Conservation (phyloP, 257 asterid genomes). For the Fraxinus americana region DNA sequence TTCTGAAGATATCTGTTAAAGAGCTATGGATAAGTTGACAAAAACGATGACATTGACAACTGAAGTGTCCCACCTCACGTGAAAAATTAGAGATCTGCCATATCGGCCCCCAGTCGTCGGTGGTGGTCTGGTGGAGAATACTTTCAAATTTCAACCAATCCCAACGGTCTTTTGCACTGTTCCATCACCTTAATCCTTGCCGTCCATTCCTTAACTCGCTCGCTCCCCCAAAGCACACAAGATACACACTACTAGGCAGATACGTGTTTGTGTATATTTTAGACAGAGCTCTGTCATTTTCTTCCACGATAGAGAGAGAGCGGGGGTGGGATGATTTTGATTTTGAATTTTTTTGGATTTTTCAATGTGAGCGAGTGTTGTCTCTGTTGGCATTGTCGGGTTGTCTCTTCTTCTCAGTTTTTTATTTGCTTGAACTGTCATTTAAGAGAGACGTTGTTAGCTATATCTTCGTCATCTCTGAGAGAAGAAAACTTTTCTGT, state of each 20-base stretch:
- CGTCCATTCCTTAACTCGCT: slow-evolving; percentile 34
- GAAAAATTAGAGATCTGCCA: slow-evolving; percentile 33
- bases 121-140: slow-evolving; percentile 26
- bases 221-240: not conserved
- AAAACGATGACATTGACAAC: not conserved
- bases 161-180: slow-evolving; percentile 67
- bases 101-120: slow-evolving; percentile 33
- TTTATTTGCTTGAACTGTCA: not conserved
- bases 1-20: too few species aligned
- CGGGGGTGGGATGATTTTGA: slow-evolving; percentile 27
- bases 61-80: slow-evolving; percentile 25
- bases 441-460: not conserved
- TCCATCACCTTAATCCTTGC: slow-evolving; percentile 32
- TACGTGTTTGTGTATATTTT: not conserved
- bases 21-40: too few species aligned
- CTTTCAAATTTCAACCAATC: slow-evolving; percentile 54
- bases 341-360: slow-evolving; percentile 45
- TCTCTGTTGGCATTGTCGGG: slow-evolving; percentile 34
- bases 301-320: slow-evolving; percentile 35
- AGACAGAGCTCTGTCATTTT: slow-evolving; percentile 45
- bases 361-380: slow-evolving; percentile 25
- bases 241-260: not conserved
- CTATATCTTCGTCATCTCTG: not conserved
- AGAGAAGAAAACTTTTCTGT: not conserved
- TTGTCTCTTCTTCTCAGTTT: slow-evolving; percentile 15